These are phyloP conservation scores for Wallacemonas sp. DNA, from an alignment of 208 protist species.

Conservation along the genomic window DNA sequence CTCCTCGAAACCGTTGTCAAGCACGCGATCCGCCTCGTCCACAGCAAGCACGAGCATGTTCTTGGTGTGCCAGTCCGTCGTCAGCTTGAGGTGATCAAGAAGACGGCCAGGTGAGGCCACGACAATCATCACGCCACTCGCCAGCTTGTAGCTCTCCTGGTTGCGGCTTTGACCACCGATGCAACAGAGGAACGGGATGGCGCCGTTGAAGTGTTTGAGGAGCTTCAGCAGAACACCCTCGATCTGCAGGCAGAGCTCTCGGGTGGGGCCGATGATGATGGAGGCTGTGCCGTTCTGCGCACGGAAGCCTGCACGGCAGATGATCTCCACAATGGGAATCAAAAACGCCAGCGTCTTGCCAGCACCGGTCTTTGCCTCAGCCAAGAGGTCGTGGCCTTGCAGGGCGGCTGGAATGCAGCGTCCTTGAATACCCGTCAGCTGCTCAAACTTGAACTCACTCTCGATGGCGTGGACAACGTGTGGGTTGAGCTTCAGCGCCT, in stretches of 20 bases:
- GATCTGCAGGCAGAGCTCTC: slow-evolving; percentile 99
- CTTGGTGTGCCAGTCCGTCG: slow-evolving; percentile 96
- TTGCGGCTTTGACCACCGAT: slow-evolving; percentile 91
- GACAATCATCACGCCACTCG: slow-evolving; percentile 89
- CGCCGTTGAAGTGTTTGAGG: slow-evolving; percentile 90
- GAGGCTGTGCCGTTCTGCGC: slow-evolving; percentile 96
- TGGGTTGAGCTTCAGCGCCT: slow-evolving; percentile 82
- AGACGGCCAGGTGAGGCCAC: slow-evolving; percentile 94
- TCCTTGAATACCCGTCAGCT: slow-evolving; percentile 96
- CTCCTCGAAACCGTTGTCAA: slow-evolving; percentile 98
- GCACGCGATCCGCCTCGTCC: slow-evolving; percentile 99
- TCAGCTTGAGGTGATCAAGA: slow-evolving; percentile 98
- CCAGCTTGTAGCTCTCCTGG: slow-evolving; percentile 89
- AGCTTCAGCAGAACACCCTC: slow-evolving; percentile 95
- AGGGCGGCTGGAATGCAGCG: slow-evolving; percentile 90
- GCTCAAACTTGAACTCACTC: slow-evolving; percentile 92
- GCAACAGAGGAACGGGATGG: slow-evolving; percentile 87
- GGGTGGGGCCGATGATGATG: slow-evolving; percentile 98
- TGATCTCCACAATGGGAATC: slow-evolving; percentile 98
- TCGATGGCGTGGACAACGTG: slow-evolving; percentile 80
- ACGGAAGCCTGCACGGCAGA: slow-evolving; percentile 94
- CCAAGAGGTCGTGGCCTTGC: slow-evolving; percentile 87
- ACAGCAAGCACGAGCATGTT: slow-evolving; percentile 97
- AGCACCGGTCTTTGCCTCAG: slow-evolving; percentile 93
- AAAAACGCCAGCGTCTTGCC: slow-evolving; percentile 99